Evolutionary conservation across 257 asterid species (phyloP).

Genomic region (Lithospermum erythrorhizon): DNA sequence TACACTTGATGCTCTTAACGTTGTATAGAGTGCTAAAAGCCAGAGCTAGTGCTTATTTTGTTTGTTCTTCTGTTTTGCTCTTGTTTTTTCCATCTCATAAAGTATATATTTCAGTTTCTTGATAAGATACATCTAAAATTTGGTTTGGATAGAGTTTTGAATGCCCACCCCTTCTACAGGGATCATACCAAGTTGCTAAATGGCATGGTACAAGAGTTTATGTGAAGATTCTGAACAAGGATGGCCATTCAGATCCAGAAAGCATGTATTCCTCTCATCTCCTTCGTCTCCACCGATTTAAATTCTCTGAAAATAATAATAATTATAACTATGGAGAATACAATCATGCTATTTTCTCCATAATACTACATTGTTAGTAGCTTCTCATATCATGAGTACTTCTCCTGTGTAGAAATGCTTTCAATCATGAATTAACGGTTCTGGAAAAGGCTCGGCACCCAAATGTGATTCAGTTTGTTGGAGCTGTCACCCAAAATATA

Average conservation of each 20-base stretch:
- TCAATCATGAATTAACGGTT: slow-evolving; percentile 72
- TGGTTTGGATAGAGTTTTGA: no score
- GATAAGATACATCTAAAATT: no score
- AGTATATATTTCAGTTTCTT: no score
- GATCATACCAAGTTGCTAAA: slow-evolving; percentile 94
- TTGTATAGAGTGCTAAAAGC: no score
- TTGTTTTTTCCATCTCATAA: no score
- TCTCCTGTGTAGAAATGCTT: slow-evolving; percentile 53
- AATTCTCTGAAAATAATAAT: background rate
- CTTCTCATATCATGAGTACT: background rate
- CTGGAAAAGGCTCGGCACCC: slow-evolving; percentile 97
- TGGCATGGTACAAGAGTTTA: slow-evolving; percentile 98
- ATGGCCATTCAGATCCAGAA: slow-evolving; percentile 64
- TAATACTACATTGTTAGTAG: background rate
- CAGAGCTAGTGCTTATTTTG: no score
- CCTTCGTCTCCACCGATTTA: background rate
- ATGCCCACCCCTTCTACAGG: slow-evolving; percentile 31
- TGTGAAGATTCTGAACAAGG: slow-evolving; percentile 93
- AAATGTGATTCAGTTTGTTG: slow-evolving; percentile 91
- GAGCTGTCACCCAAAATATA: slow-evolving; percentile 91
- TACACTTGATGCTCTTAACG: no score
- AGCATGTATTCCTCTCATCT: slow-evolving; percentile 35
- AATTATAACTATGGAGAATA: no score
- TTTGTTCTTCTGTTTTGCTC: no score
- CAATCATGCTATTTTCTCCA: background rate